phyloP scores from a whole-genome alignment of 257 asterid species.

The Thymus quinquecostatus region DNA sequence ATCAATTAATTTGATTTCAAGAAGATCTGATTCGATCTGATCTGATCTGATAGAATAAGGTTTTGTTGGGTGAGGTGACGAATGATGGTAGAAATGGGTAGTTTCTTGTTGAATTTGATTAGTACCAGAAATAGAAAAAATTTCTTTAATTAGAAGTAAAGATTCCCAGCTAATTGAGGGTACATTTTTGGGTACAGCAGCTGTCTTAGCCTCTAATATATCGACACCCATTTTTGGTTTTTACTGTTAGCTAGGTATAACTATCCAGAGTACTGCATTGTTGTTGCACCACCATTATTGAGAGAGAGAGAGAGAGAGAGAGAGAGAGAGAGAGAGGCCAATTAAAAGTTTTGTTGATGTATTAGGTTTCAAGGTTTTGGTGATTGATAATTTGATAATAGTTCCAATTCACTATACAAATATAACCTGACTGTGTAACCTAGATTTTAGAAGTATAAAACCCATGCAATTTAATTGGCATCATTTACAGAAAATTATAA shows the following conservation, averaged over 20 bases:
- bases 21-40: neutral
- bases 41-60: too few relatives aligned
- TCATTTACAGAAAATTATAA: too few relatives aligned
- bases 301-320: constrained; percentile 12
- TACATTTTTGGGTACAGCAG: neutral
- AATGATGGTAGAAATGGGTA: neutral
- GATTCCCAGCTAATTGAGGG: constrained; percentile 10
- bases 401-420: too few relatives aligned
- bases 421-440: too few relatives aligned
- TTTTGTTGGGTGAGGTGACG: too few relatives aligned
- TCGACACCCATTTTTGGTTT: neutral
- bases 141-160: constrained; percentile 25
- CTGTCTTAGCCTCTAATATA: constrained; percentile 5
- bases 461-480: too few relatives aligned
- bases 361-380: neutral
- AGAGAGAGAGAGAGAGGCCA: constrained; percentile 16
- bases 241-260: neutral
- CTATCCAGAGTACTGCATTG: neutral
- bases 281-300: neutral
- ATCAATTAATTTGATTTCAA: neutral
- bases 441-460: too few relatives aligned
- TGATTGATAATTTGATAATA: neutral
- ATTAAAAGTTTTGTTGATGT: neutral
- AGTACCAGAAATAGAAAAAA: constrained; percentile 14
- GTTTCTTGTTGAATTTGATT: constrained; percentile 1